Base-by-base conservation (phyloP, 208 protist genomes). In the Acanthamoeba healyi region DNA sequence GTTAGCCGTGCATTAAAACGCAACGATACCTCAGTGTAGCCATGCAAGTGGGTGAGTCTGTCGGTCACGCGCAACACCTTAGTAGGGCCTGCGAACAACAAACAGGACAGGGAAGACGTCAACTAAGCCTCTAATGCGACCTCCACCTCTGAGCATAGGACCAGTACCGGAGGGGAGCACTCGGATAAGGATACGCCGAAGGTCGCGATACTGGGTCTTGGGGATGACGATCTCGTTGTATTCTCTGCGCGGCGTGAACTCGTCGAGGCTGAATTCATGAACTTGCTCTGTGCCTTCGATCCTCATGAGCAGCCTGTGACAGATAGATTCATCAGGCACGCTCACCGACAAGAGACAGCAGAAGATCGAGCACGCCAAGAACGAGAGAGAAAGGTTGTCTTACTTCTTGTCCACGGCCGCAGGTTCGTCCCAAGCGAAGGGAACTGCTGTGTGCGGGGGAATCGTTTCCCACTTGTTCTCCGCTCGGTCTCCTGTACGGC, bases 381-480 rank as follows among this genome's bases (percentile, higher is more conserved):
- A 38, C 36, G 40, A 54, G 40, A n/a, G 72, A 19, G 40, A 51
- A 46, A 58, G 40, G 6, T 2, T 56, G 6, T 29, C 79, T 3
- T 82, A 90, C 56, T 65, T 90, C n/a, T 90, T 90, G 3, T 90
- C 82, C 6, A 54, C 17, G 2, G 29, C 87, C 1, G 87, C 3
- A 10, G 87, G 87, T 54, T 93, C 87, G 40, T 93, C 87, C 87
- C 87, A 93, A 7, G 87, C 87, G 42, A 93, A 93, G 56, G 87
- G 87, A 3, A 93, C 14, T 7, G 40, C 17, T 22, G 87, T 38
- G 49, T 79, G 61, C 26, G 87, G 87, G 19, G 42, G 24, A 34
- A 93, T 38, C 15, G 14, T 58, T n/a, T 90, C 82, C 49, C 49
- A 36, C 56, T 90, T 90, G 42, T 22, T 24, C 22, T 84, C 34